A percentile compares a stretch with the other conserved stretches of the same genome.
These are phyloP conservation scores for Exophiala sp. DNA, from an alignment of 2,329 filamentous ascomycete species.

Conservation along the genomic window DNA sequence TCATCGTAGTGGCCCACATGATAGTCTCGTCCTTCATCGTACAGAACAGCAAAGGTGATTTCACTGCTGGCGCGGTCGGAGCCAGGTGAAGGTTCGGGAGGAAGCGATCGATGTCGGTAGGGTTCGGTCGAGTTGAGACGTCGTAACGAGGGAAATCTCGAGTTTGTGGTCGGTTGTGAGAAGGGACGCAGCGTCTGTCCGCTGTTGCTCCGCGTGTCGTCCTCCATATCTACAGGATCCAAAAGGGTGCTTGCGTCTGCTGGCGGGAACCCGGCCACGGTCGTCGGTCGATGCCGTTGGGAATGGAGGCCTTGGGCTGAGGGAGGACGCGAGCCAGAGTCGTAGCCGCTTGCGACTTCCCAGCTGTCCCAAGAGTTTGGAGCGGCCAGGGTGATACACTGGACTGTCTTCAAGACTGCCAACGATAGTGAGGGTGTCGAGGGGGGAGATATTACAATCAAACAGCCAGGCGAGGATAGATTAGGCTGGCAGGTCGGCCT, in stretches of 20 bases:
- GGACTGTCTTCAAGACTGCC: not conserved
- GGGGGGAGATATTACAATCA: constrained; percentile 16
- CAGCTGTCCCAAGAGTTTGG: constrained; percentile 25
- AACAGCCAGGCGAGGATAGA: constrained; percentile 4
- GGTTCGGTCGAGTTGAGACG: constrained; percentile 27
- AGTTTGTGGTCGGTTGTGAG: constrained; percentile 26
- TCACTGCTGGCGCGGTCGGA: constrained; percentile 29
- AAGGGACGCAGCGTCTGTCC: constrained; percentile 24
- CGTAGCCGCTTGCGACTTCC: constrained; percentile 27
- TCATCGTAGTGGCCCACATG: constrained; percentile 29
- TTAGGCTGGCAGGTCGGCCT: constrained; percentile 4
- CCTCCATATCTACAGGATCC: constrained; percentile 22
- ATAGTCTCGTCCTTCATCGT: constrained; percentile 29
- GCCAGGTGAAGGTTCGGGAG: constrained; percentile 25
- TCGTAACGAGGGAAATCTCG: constrained; percentile 29
- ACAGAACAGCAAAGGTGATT: constrained; percentile 29
- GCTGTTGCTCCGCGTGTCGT: constrained; percentile 22
- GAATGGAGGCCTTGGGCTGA: constrained; percentile 9
- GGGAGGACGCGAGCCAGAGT: constrained; percentile 23
- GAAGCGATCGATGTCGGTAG: constrained; percentile 28
- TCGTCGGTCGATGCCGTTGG: constrained; percentile 11
- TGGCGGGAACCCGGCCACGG: constrained; percentile 1
- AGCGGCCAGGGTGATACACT: constrained; percentile 20
- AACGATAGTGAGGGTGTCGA: constrained; percentile 15
- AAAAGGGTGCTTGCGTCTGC: not conserved